Evolutionary conservation across 257 asterid genomes (phyloP).

Genomic region (Solanum appendiculatum): DNA sequence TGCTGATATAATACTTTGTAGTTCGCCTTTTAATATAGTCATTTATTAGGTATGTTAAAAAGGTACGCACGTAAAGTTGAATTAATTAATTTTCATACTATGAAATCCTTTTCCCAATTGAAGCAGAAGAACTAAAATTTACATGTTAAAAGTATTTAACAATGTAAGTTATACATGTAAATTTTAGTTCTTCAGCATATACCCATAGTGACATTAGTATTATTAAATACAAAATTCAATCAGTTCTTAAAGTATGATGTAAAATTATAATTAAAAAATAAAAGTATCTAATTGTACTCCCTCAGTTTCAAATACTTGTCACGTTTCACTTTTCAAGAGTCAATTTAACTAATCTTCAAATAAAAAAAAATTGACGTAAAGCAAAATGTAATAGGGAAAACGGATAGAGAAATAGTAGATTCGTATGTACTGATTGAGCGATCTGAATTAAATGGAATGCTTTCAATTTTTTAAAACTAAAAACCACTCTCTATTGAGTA

Average conservation of each 20-base stretch:
- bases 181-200: not conserved
- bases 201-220: not conserved
- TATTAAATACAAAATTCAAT: not conserved
- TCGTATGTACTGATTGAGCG: not conserved
- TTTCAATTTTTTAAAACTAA: not conserved
- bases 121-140: too few species aligned
- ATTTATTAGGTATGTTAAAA: too few species aligned
- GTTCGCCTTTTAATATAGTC: too few species aligned
- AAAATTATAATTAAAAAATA: not conserved
- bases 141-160: too few species aligned
- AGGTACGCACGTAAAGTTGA: too few species aligned
- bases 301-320: not conserved
- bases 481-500: not conserved
- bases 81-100: too few species aligned
- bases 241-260: not conserved
- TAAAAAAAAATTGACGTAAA: too few species aligned
- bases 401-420: not conserved
- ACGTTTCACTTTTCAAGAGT: not conserved
- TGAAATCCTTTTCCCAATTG: too few species aligned
- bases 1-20: too few species aligned
- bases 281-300: not conserved
- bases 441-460: not conserved
- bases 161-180: too few species aligned
- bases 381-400: not conserved
- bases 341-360: not conserved